Evolutionary conservation across 192 early-diverging fungal species (phyloP).

Genomic region (Linnemannia exigua): DNA sequence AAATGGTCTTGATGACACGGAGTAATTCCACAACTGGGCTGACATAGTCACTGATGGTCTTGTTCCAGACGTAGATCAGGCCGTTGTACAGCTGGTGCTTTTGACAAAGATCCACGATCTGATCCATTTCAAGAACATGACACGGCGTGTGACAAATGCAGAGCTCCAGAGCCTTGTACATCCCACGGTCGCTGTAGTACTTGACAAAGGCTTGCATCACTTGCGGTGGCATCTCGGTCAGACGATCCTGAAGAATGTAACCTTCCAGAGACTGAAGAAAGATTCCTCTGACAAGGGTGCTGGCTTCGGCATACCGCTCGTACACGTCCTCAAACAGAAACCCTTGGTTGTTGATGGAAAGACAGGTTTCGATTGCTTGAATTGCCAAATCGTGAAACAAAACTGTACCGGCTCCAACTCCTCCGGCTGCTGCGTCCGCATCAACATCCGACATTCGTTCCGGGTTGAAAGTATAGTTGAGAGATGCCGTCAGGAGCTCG

Average conservation of each 20-base stretch:
- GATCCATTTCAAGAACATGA: slow-evolving; percentile 69
- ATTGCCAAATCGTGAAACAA: slow-evolving; percentile 64
- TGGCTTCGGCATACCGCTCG: slow-evolving; percentile 65
- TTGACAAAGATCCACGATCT: slow-evolving; percentile 69
- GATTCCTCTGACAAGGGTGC: slow-evolving; percentile 55
- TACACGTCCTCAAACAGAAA: slow-evolving; percentile 70
- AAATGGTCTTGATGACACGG: slow-evolving; percentile 63
- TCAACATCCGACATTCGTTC: slow-evolving; percentile 60
- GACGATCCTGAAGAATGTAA: slow-evolving; percentile 67
- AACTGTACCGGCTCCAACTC: slow-evolving; percentile 55
- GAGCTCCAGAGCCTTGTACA: slow-evolving; percentile 62
- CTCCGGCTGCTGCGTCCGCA: slow-evolving; percentile 53
- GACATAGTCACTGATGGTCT: slow-evolving; percentile 71
- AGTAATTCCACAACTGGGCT: slow-evolving; percentile 71
- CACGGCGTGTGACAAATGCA: slow-evolving; percentile 72
- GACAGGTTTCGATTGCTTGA: slow-evolving; percentile 67
- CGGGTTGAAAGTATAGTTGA: slow-evolving; percentile 70
- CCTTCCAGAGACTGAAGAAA: slow-evolving; percentile 66
- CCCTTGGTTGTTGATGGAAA: slow-evolving; percentile 64
- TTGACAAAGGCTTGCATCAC: slow-evolving; percentile 72
- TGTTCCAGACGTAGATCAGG: slow-evolving; percentile 74
- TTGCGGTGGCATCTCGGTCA: slow-evolving; percentile 67
- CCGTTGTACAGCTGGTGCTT: slow-evolving; percentile 68
- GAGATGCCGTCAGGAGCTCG: slow-evolving; percentile 63
- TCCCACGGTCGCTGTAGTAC: slow-evolving; percentile 59